phyloP scores from a whole-genome alignment of 2,329 filamentous ascomycete genomes.

The Reticulascus tulasneorum region DNA sequence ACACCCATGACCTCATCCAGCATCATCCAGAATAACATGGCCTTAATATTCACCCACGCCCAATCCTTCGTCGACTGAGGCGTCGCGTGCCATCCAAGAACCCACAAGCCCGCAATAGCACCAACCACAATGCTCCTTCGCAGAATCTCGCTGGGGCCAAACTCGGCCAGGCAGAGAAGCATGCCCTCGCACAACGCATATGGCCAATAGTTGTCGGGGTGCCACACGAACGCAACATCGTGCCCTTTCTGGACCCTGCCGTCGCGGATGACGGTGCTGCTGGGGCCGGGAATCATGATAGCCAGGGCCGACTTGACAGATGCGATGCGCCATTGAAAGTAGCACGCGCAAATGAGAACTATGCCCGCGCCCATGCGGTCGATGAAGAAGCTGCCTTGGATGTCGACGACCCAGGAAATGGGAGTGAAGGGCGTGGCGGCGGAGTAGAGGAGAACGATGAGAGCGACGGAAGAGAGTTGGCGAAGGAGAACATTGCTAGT shows the following conservation, averaged over 20 bases:
- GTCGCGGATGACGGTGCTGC: slow-evolving; percentile 9
- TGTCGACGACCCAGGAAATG: slow-evolving; percentile 11
- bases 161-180: slow-evolving; percentile 17
- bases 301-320: slow-evolving; percentile 10
- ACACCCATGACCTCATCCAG: slow-evolving; percentile 16
- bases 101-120: slow-evolving; percentile 15
- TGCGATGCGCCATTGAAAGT: slow-evolving; percentile 18
- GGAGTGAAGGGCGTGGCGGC: slow-evolving; percentile 18
- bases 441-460: slow-evolving; percentile 17
- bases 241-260: slow-evolving; percentile 10
- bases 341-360: slow-evolving; percentile 29
- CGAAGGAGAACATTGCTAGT: slow-evolving; percentile 5
- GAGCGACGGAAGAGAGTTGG: slow-evolving; percentile 11
- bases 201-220: slow-evolving; percentile 16
- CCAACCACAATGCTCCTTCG: slow-evolving; percentile 12
- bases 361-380: slow-evolving; percentile 40
- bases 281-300: slow-evolving; percentile 8
- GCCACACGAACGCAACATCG: slow-evolving; percentile 13
- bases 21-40: slow-evolving; percentile 13
- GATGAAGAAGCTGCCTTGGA: slow-evolving; percentile 34
- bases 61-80: slow-evolving; percentile 12
- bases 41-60: slow-evolving; percentile 18
- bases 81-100: slow-evolving; percentile 16
- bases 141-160: slow-evolving; percentile 15
- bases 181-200: slow-evolving; percentile 15